Conservation (phyloP, 495 filamentous ascomycete genomes). For the Trichoderma virens region DNA sequence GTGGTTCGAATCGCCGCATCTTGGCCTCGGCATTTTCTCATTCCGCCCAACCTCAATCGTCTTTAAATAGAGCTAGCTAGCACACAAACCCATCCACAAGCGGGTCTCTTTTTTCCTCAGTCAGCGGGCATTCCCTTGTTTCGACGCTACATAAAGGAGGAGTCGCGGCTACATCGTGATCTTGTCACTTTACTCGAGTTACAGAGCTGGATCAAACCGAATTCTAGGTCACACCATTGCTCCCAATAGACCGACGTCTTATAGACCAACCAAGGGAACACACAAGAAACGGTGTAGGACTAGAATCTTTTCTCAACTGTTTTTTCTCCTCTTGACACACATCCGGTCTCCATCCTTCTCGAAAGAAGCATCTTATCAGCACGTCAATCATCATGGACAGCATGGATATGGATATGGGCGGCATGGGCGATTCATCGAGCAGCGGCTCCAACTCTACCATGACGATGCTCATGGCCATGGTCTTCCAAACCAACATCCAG, state of each 20-base stretch:
- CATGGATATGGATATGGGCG: conserved; percentile 20
- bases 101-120: background rate
- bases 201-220: too few relatives aligned
- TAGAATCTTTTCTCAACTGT: too few relatives aligned
- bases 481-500: conserved; percentile 57
- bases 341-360: too few relatives aligned
- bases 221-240: too few relatives aligned
- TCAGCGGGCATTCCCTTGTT: background rate
- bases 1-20: background rate
- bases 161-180: background rate
- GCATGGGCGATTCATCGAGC: conserved; percentile 14
- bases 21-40: background rate
- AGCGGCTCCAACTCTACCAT: background rate
- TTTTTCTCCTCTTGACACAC: too few relatives aligned
- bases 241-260: too few relatives aligned
- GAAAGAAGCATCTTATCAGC: background rate
- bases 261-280: too few relatives aligned
- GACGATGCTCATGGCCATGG: conserved; percentile 33
- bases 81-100: background rate
- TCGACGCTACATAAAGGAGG: background rate
- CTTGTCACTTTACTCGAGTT: background rate
- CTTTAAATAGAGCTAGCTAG: background rate
- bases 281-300: too few relatives aligned
- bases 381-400: background rate
- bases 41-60: background rate